A percentile compares a stretch with the other conserved stretches of the same genome.
phyloP scores from a whole-genome alignment of 192 early-diverging fungal genomes.

The Coemansia sp. region DNA sequence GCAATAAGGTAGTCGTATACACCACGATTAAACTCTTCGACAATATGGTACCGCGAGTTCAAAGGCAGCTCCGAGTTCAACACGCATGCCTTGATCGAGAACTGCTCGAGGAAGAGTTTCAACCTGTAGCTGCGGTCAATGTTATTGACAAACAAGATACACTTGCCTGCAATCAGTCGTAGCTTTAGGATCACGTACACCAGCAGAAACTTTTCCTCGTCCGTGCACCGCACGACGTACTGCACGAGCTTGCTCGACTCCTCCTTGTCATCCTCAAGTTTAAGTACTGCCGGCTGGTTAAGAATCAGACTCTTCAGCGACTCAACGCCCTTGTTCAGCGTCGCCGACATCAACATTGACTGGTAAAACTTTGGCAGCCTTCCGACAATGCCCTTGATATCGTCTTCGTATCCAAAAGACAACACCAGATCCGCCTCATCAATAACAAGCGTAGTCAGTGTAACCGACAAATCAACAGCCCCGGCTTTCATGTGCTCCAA shows the following conservation, averaged over 20 bases:
- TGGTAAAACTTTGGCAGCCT: constrained; percentile 86
- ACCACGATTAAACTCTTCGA: constrained; percentile 96
- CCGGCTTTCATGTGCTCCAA: constrained; percentile 69
- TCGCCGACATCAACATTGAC: constrained; percentile 92
- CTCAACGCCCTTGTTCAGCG: constrained; percentile 85
- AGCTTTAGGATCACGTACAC: constrained; percentile 90
- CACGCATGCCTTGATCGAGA: constrained; percentile 85
- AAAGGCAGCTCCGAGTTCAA: constrained; percentile 94
- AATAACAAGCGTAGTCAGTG: constrained; percentile 83
- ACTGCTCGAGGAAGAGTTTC: constrained; percentile 95
- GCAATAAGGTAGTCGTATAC: constrained; percentile 95
- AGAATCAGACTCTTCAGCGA: constrained; percentile 80
- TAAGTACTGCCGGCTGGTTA: constrained; percentile 82
- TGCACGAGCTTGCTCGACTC: constrained; percentile 63
- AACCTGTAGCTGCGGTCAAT: constrained; percentile 90
- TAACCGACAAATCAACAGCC: constrained; percentile 54
- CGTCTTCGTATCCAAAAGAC: constrained; percentile 91
- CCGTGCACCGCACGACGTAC: constrained; percentile 70
- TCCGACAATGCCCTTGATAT: constrained; percentile 72
- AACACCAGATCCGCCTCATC: constrained; percentile 96
- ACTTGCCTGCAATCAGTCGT: constrained; percentile 77
- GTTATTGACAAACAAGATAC: constrained; percentile 94
- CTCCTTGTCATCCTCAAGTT: constrained; percentile 76
- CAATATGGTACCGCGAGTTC: constrained; percentile 89
- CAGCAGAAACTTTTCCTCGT: constrained; percentile 86